phyloP scores from a whole-genome alignment of 2,329 filamentous ascomycete genomes.

The Xylaria sp. region DNA sequence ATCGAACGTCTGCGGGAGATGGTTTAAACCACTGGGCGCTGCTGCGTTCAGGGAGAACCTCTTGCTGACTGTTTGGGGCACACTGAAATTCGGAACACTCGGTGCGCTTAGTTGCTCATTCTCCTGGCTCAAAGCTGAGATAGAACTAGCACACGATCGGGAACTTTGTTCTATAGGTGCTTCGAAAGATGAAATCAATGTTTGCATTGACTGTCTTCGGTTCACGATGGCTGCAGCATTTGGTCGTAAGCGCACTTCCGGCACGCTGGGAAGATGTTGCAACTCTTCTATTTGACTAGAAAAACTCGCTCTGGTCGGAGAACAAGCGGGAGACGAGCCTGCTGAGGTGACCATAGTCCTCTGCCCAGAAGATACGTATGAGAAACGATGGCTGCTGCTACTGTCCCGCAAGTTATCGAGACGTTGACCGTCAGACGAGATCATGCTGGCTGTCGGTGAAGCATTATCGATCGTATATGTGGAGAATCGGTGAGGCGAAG shows the following conservation, averaged over 20 bases:
- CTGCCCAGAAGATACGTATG: constrained; percentile 69
- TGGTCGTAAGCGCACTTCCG: constrained; percentile 58
- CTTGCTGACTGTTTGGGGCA: constrained; percentile 58
- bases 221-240: constrained; percentile 63
- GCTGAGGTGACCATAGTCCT: constrained; percentile 68
- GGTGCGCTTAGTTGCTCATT: constrained; percentile 41
- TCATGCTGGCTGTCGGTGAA: constrained; percentile 66
- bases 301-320: constrained; percentile 65
- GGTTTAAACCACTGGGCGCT: constrained; percentile 26
- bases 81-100: constrained; percentile 63
- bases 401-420: constrained; percentile 66
- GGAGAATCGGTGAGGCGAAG: constrained; percentile 47
- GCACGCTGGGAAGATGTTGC: constrained; percentile 36
- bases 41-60: constrained; percentile 56
- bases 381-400: constrained; percentile 63
- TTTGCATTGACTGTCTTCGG: constrained; percentile 63
- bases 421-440: constrained; percentile 68
- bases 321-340: constrained; percentile 66
- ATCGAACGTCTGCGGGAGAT: constrained; percentile 39
- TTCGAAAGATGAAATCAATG: constrained; percentile 57
- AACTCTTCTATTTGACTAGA: constrained; percentile 51
- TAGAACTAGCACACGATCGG: constrained; percentile 43
- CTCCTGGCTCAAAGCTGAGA: constrained; percentile 39
- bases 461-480: constrained; percentile 62
- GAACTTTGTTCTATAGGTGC: constrained; percentile 46